Evolutionary conservation across 1,284 basidiomycete species (phyloP).

Genomic region (Apiotrichum brassicae): DNA sequence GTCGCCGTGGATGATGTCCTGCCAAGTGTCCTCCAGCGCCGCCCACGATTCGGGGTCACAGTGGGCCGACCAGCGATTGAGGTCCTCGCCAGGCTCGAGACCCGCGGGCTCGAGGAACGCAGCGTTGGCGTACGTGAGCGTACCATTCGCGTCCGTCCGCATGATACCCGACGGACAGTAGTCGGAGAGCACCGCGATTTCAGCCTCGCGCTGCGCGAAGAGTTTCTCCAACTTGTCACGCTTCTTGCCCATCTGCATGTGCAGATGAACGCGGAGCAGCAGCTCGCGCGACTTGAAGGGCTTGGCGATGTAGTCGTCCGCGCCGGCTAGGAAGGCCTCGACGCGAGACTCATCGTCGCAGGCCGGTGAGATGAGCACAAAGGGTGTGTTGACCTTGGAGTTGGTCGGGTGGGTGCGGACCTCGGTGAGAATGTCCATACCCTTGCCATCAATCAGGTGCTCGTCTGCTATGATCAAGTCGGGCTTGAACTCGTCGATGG

Average conservation of each 20-base stretch:
- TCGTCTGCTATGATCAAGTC: conserved; percentile 23
- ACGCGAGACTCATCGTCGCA: conserved; percentile 21
- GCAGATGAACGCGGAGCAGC: conserved; percentile 36
- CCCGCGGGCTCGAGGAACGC: conserved; percentile 20
- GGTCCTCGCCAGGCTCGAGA: neutral
- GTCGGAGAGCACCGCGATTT: conserved; percentile 35
- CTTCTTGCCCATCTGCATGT: conserved; percentile 31
- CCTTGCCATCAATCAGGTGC: conserved; percentile 34
- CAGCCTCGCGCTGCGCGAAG: conserved; percentile 25
- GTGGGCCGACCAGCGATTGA: conserved; percentile 10
- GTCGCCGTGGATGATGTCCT: conserved; percentile 3
- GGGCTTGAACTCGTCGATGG: conserved; percentile 19
- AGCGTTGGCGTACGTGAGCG: conserved; percentile 28
- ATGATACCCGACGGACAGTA: conserved; percentile 38
- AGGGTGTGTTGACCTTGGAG: conserved; percentile 11
- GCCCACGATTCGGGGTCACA: conserved; percentile 8
- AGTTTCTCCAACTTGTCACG: conserved; percentile 21
- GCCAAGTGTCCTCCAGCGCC: conserved; percentile 14
- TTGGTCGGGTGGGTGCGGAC: conserved; percentile 9
- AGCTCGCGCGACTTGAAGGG: conserved; percentile 39
- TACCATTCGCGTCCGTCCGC: conserved; percentile 22
- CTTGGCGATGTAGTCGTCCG: conserved; percentile 36
- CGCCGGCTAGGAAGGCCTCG: conserved; percentile 35
- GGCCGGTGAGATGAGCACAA: conserved; percentile 16
- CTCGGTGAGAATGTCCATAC: conserved; percentile 14